Percentiles rank a stretch among this genome's conserved stretches.
Evolutionary conservation across 2,329 filamentous ascomycete species (phyloP).

Genomic region (Furcasterigmium furcatum): DNA sequence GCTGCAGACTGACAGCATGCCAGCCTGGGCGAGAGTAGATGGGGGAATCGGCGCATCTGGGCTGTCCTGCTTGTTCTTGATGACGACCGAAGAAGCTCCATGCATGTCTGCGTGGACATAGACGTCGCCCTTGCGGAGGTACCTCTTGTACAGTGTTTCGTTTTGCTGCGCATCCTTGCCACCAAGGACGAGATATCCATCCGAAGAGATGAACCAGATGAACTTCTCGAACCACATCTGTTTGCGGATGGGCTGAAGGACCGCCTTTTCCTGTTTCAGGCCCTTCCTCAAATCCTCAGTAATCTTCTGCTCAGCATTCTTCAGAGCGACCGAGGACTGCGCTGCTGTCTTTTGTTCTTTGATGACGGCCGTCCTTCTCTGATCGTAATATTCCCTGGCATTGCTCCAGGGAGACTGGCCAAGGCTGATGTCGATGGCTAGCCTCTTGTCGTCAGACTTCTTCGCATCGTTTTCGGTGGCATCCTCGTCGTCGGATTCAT

Average conservation of each 20-base stretch:
- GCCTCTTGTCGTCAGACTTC: conserved; percentile 43
- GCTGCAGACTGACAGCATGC: conserved; percentile 77
- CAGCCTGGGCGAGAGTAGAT: conserved; percentile 86
- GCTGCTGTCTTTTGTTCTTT: conserved; percentile 86
- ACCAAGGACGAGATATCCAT: conserved; percentile 88
- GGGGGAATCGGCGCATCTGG: conserved; percentile 87
- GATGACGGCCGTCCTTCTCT: conserved; percentile 76
- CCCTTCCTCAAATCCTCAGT: conserved; percentile 80
- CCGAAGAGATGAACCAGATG: conserved; percentile 89
- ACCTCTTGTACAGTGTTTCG: conserved; percentile 84
- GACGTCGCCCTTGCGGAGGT: conserved; percentile 84
- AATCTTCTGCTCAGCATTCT: conserved; percentile 88
- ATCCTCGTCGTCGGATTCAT: conserved; percentile 49
- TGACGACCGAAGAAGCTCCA: conserved; percentile 79
- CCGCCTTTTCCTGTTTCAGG: conserved; percentile 86
- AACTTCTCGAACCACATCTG: conserved; percentile 98
- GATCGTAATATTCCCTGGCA: conserved; percentile 86
- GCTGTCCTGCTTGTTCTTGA: conserved; percentile 80
- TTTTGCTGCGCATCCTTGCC: conserved; percentile 87
- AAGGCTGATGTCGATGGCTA: conserved; percentile 84
- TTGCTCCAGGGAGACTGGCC: conserved; percentile 82
- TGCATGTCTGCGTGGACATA: conserved; percentile 89
- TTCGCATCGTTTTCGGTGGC: conserved; percentile 25
- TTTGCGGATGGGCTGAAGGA: conserved; percentile 77
- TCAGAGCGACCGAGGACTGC: conserved; percentile 79